Evolutionary conservation across 2,329 filamentous ascomycete genomes (phyloP), one percentile per base, ranked within the genome.

Genomic region (Parafenestella ontariensis): DNA sequence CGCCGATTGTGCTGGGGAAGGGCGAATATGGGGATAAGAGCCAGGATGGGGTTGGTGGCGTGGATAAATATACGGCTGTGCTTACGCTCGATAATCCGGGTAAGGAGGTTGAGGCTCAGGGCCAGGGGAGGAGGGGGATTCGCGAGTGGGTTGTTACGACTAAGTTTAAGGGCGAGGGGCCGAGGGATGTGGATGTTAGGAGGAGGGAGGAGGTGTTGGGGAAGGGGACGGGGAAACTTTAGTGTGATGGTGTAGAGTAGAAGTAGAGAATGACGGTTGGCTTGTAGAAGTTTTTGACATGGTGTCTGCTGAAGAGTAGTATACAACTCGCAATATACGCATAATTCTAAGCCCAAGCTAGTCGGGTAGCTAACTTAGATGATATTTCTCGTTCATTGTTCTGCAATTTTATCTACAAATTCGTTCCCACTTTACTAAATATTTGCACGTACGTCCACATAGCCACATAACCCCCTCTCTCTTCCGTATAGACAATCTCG

Each of bases 91-190:
- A 85, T 58, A 74, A 79, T 49, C 80, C 85, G 1, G 85, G 86
- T 0, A 77, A 77, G 33, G 86, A 88, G 64, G 70, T 87, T 3
- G 79, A 83, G 53, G 78, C 71, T 18, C 78, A 82, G 56, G 80
- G 76, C 3, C 73, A 71, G 7, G 79, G 74, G 3, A 77, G 82
- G 61, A 78, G 64, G 56, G 85, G 85, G 0, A 77, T 85, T 21
- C 72, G 61, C 23, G 83, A 87, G 46, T 80, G 82, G 64, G 83
- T 86, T 44, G 80, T 87, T 23, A 74, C 85, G 18, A 82, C 85
- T 7, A 79, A 79, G 44, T 87, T 87, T 52, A 79, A 73, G 59
- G 82, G 83, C 50, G 83, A 85, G 54, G 83, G 83, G 17, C 83
- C 84, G 20, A 76, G 83, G 58, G 77, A 85, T 58, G 76, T 88